phyloP scores from a whole-genome alignment of 75 land plant genomes.

The Pinus taeda region DNA sequence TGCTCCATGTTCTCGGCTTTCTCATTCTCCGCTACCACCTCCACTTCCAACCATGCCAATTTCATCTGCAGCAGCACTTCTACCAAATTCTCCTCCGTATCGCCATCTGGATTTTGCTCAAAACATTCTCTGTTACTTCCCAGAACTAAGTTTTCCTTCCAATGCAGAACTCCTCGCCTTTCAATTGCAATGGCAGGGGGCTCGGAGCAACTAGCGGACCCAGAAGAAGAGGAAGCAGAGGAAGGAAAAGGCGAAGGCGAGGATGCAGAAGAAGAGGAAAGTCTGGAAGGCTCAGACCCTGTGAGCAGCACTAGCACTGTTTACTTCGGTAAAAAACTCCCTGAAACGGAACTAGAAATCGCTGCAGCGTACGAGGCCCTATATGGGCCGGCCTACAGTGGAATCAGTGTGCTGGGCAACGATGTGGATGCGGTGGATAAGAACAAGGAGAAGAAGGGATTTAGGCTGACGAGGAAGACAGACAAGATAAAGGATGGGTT shows the following conservation, averaged over 20 bases:
- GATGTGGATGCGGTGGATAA: conserved; percentile 50
- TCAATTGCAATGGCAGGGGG: background rate
- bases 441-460: conserved; percentile 37
- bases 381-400: conserved; percentile 85
- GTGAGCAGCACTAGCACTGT: background rate
- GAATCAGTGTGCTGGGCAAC: conserved; percentile 45
- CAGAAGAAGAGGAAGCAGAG: background rate
- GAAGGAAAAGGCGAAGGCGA: background rate
- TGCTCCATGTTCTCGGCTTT: background rate
- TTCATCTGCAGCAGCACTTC: background rate
- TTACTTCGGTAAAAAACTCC: conserved; percentile 52
- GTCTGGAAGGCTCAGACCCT: background rate
- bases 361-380: conserved; percentile 85
- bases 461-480: conserved; percentile 27
- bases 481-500: conserved; percentile 64
- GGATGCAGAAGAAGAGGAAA: background rate
- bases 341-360: conserved; percentile 74
- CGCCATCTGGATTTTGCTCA: background rate
- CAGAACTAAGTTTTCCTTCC: background rate
- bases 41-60: too few species aligned
- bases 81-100: background rate
- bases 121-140: background rate
- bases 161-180: background rate
- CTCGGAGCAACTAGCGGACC: background rate
- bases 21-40: background rate